Percentiles rank a stretch among this genome's conserved stretches.
These are phyloP conservation scores for Pythium rhizo-oryzae DNA, from an alignment of 352 stramenopile genomes.

Conservation along the genomic window DNA sequence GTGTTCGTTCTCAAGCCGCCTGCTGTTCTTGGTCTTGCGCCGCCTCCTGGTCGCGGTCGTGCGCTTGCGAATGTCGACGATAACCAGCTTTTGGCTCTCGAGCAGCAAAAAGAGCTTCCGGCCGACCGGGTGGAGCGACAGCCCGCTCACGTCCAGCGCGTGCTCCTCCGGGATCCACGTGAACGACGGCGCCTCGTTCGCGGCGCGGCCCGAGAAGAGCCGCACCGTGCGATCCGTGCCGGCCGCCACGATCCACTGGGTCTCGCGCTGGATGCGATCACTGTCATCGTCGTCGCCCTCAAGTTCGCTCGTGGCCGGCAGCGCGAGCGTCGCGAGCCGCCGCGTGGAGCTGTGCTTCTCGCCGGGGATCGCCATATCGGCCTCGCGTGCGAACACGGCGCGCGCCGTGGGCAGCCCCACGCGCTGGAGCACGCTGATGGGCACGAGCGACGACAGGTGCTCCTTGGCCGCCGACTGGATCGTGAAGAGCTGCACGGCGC, in stretches of 20 bases:
- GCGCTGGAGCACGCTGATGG: constrained; percentile 58
- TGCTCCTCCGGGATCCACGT: constrained; percentile 77
- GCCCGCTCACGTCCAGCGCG: constrained; percentile 56
- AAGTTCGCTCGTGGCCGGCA: constrained; percentile 9
- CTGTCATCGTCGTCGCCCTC: background rate
- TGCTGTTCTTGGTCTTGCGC: constrained; percentile 4
- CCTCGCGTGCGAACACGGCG: constrained; percentile 15
- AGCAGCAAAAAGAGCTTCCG: constrained; percentile 63
- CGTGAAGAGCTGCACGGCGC: constrained; percentile 51
- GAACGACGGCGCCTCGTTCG: constrained; percentile 60
- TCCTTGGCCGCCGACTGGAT: constrained; percentile 78
- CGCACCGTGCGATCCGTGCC: constrained; percentile 73
- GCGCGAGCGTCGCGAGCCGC: background rate
- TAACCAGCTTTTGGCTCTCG: constrained; percentile 53
- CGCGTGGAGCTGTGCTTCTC: constrained; percentile 24
- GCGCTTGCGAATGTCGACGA: constrained; percentile 43
- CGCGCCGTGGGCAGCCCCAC: constrained; percentile 37
- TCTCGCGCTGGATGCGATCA: background rate
- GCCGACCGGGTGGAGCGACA: constrained; percentile 54
- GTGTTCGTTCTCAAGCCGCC: background rate
- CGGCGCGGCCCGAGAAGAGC: constrained; percentile 48
- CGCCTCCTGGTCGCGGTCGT: background rate
- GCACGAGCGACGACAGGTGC: constrained; percentile 55
- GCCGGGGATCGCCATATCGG: constrained; percentile 14
- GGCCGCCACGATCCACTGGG: constrained; percentile 58